A percentile compares a stretch with the other conserved stretches of the same genome.
Conservation (phyloP, 768 basidiomycete genomes). For the Podaxis sp. region DNA sequence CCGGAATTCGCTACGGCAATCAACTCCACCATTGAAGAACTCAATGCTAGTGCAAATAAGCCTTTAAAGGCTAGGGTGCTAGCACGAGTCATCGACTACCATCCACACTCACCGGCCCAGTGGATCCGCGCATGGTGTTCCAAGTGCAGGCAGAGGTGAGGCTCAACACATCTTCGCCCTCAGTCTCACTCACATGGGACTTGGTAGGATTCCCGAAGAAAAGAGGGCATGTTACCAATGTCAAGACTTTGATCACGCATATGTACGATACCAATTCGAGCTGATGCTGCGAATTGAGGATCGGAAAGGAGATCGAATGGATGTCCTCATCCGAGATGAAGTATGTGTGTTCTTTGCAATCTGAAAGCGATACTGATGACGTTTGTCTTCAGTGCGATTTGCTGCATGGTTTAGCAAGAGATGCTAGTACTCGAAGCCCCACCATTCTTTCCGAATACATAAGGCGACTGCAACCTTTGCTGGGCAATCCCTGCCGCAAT, state of each 20-base stretch:
- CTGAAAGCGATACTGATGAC: conserved; percentile 1
- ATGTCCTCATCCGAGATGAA: conserved; percentile 48
- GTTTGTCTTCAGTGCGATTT: conserved; percentile 40
- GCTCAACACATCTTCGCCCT: neutral
- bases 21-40: conserved; percentile 34
- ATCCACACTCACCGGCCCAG: conserved; percentile 49
- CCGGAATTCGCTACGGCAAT: neutral
- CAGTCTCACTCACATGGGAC: neutral
- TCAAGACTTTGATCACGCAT: conserved; percentile 50
- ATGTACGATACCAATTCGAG: conserved; percentile 46
- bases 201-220: conserved; percentile 41
- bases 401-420: conserved; percentile 41
- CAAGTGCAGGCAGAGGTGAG: conserved; percentile 52
- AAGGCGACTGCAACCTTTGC: conserved; percentile 5
- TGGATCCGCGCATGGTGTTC: conserved; percentile 50
- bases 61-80: conserved; percentile 41
- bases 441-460: neutral
- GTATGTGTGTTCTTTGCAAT: conserved; percentile 24
- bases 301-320: conserved; percentile 38
- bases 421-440: neutral
- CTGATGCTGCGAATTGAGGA: conserved; percentile 56
- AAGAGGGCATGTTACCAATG: conserved; percentile 51
- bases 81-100: conserved; percentile 56
- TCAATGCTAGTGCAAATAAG: conserved; percentile 29
- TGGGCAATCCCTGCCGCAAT: neutral